Conservation (phyloP, 176 grass and related monocot species). For the Carex parvula region DNA sequence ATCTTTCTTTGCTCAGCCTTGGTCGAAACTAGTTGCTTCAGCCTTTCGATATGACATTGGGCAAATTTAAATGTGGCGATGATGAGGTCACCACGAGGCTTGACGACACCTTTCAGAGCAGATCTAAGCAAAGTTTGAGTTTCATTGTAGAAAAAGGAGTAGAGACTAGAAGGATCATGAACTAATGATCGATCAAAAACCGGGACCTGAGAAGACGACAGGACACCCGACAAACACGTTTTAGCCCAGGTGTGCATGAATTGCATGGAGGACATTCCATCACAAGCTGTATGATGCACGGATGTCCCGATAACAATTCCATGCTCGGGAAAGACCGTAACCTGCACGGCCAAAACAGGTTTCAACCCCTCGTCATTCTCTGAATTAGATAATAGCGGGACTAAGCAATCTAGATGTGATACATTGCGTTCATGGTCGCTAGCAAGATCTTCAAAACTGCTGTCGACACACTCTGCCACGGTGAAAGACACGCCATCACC, state of each 20-base stretch:
- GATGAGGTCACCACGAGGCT: neutral
- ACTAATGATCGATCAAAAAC: neutral
- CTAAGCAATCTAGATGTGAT: neutral
- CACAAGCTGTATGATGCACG: constrained; percentile 23
- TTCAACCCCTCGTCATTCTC: neutral
- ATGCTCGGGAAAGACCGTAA: constrained; percentile 14
- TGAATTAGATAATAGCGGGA: neutral
- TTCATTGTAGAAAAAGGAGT: constrained; percentile 4
- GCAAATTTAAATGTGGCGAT: constrained; percentile 29
- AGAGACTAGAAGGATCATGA: constrained; percentile 35
- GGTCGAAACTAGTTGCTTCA: constrained; percentile 23
- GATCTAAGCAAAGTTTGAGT: constrained; percentile 21
- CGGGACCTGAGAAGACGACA: neutral
- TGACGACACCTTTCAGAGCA: neutral
- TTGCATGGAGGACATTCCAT: constrained; percentile 23
- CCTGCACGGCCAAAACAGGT: constrained; percentile 7
- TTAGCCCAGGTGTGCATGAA: constrained; percentile 52
- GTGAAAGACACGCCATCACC: constrained; percentile 3
- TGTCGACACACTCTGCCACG: neutral
- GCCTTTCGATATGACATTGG: constrained; percentile 6
- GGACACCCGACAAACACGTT: constrained; percentile 1
- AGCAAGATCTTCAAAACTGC: neutral
- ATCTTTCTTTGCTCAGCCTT: neutral
- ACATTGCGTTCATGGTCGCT: neutral
- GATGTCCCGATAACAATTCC: constrained; percentile 27